Evolutionary conservation across 1,139 yeast species (phyloP).

Genomic region (Wickerhamomyces sp.): DNA sequence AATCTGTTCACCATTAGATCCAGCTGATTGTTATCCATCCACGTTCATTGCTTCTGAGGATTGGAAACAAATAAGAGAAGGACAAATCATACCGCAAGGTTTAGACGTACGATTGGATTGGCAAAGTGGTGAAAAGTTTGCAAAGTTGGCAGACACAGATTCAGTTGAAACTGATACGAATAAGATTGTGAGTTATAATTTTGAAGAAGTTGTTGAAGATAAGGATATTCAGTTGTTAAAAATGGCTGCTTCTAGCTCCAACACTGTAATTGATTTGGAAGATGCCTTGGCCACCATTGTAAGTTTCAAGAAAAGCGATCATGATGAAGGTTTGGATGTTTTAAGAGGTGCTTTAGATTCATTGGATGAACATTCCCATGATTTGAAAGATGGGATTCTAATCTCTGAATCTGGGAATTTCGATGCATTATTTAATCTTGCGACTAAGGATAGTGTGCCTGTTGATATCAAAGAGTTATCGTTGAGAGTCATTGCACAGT

Average conservation of each 20-base stretch:
- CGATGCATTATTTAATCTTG: constrained; percentile 8
- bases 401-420: constrained; percentile 14
- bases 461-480: constrained; percentile 36
- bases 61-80: constrained; percentile 66
- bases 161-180: constrained; percentile 15
- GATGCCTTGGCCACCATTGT: constrained; percentile 15
- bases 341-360: constrained; percentile 14
- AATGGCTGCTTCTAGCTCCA: constrained; percentile 15
- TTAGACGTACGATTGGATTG: constrained; percentile 71
- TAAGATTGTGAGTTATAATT: constrained; percentile 11
- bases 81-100: constrained; percentile 74
- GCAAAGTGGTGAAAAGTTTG: constrained; percentile 60
- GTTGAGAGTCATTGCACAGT: constrained; percentile 47
- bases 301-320: background rate
- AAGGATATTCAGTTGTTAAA: constrained; percentile 12
- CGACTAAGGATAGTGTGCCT: constrained; percentile 5
- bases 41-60: constrained; percentile 54
- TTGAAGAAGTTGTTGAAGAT: constrained; percentile 17
- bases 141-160: constrained; percentile 43
- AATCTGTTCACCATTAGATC: constrained; percentile 28
- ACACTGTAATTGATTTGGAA: constrained; percentile 11
- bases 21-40: constrained; percentile 56
- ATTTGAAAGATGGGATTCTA: constrained; percentile 19
- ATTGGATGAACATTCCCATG: constrained; percentile 23
- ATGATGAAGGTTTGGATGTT: background rate